A percentile compares a stretch with the other conserved stretches of the same genome.
phyloP scores from a whole-genome alignment of 2,329 filamentous ascomycete genomes.

The Xenosphaeropsis pyriputrescens region DNA sequence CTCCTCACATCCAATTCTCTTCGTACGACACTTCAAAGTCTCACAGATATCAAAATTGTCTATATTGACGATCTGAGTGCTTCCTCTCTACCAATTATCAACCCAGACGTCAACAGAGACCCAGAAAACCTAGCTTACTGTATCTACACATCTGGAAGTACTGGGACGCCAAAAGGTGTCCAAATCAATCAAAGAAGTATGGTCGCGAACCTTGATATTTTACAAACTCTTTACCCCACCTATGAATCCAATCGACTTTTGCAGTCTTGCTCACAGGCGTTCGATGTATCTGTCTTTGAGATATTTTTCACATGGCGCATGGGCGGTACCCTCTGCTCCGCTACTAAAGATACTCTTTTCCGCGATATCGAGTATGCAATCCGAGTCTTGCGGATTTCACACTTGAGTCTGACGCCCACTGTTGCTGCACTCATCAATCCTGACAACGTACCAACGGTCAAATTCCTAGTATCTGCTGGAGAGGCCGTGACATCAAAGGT shows the following conservation, averaged over 20 bases:
- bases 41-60: slow-evolving; percentile 9
- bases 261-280: slow-evolving; percentile 73
- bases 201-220: slow-evolving; percentile 55
- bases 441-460: slow-evolving; percentile 50
- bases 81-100: slow-evolving; percentile 2
- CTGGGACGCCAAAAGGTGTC: slow-evolving; percentile 67
- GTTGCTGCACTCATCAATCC: slow-evolving; percentile 65
- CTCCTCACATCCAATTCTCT: slow-evolving; percentile 22
- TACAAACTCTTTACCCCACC: slow-evolving; percentile 52
- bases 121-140: slow-evolving; percentile 45
- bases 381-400: slow-evolving; percentile 49
- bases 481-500: slow-evolving; percentile 66
- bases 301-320: slow-evolving; percentile 74
- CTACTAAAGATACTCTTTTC: slow-evolving; percentile 60
- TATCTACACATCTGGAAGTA: slow-evolving; percentile 75
- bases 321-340: slow-evolving; percentile 67
- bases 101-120: not conserved
- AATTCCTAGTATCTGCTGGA: slow-evolving; percentile 68
- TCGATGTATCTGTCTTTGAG: slow-evolving; percentile 82
- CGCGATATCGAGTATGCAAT: slow-evolving; percentile 57
- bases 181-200: slow-evolving; percentile 65
- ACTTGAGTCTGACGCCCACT: slow-evolving; percentile 75
- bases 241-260: slow-evolving; percentile 38
- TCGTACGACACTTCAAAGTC: slow-evolving; percentile 13
- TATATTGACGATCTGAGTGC: slow-evolving; percentile 16